Evolutionary conservation across 306 rosid genomes (phyloP), one percentile per base, ranked within the genome.

Genomic region (Pterocarpus santalinus): DNA sequence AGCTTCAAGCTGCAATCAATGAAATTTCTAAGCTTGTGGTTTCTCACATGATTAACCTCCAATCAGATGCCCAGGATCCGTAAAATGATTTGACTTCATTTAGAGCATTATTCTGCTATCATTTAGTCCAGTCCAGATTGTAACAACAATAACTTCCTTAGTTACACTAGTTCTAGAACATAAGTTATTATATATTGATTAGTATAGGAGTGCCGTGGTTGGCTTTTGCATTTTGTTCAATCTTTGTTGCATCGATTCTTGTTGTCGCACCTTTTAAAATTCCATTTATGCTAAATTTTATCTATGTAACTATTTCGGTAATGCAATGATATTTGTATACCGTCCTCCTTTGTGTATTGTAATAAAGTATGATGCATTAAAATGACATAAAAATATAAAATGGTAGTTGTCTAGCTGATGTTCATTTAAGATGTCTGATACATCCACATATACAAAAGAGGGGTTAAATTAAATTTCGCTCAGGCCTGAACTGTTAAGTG

Each of bases 11-110:
- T 64, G 97, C 93, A 61, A 86, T 95, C 88, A 86, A 72, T 69
- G 99, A 91, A 86, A 79, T 93, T 49, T 88, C 98, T 47, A 93
- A 84, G 88, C 88, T 91, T 73, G 83, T 95, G 87, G 86, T 90
- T 72, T 91, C 96, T 73, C 93, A 87, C 69, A 88, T 93, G 81
- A 69, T 93, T 88, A 89, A 95, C 81, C 79, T 91, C 80, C 97
- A 91, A 70, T 22, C 95, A 32, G 97, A 93, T 69, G 58, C 84
- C 39, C 94, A 83, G 65, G 96, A 93, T 78, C 84, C 85, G 30
- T 89, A 77, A 86, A 80, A 67, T 79, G 52, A 53, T 51, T 52
- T 63, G 51, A 11, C 80, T 64, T 75, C 64, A 46, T 43, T 15
- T 73, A 62, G 83, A 75, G 57, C 34, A 63, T 57, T 74, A 17